phyloP scores from a whole-genome alignment of 2,329 filamentous ascomycete species.

The Mycosphaerella arachidis region DNA sequence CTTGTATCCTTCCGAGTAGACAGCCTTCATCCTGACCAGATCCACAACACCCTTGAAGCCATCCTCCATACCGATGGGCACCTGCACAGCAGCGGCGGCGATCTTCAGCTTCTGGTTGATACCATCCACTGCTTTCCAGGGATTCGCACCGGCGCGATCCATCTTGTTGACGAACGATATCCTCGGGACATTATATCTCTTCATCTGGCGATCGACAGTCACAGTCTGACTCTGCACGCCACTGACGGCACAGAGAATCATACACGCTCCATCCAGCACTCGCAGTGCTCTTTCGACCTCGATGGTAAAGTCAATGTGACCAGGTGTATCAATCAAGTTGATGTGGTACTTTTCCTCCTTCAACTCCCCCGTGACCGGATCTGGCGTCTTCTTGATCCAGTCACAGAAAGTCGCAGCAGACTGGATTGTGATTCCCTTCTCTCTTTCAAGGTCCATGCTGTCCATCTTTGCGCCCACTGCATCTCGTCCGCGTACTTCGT shows the following conservation, averaged over 20 bases:
- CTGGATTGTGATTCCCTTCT: constrained; percentile 98
- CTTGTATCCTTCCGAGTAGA: constrained; percentile 80
- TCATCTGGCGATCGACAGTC: constrained; percentile 97
- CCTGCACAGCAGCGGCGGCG: constrained; percentile 85
- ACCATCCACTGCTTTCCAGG: constrained; percentile 94
- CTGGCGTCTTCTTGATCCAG: constrained; percentile 70
- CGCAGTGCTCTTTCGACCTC: constrained; percentile 93
- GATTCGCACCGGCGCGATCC: constrained; percentile 97
- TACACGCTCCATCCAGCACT: constrained; percentile 92
- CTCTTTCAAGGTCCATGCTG: constrained; percentile 96
- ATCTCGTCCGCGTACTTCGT: constrained; percentile 94
- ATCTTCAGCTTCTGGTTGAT: constrained; percentile 96
- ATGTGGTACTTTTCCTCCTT: constrained; percentile 91
- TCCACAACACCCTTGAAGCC: constrained; percentile 91
- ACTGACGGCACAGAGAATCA: constrained; percentile 96
- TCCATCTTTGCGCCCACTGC: constrained; percentile 98
- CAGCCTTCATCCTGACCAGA: constrained; percentile 82
- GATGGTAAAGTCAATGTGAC: constrained; percentile 98
- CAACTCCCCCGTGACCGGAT: constrained; percentile 55
- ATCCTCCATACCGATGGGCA: constrained; percentile 90
- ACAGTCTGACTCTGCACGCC: constrained; percentile 98
- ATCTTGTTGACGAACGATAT: constrained; percentile 99
- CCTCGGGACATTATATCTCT: constrained; percentile 91
- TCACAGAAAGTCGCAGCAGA: constrained; percentile 97
- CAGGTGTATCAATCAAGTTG: constrained; percentile 97